Evolutionary conservation across 768 basidiomycete genomes (phyloP), one percentile per base, ranked within the genome.

Genomic region (Pleurotus citrinopileatus): DNA sequence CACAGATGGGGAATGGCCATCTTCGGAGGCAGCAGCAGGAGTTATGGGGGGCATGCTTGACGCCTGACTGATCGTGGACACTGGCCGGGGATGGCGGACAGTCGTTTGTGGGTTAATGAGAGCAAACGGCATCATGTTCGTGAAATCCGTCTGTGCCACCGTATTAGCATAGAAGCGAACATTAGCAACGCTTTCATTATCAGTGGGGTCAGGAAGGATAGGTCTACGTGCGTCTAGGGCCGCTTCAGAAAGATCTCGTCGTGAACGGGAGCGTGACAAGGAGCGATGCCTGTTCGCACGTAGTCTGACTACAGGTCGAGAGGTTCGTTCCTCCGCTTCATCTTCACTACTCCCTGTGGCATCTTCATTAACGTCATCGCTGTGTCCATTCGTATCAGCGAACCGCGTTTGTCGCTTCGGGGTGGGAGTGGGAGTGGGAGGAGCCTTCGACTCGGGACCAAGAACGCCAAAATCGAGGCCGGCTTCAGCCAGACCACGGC

Each of bases 401-500:
- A 75, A 73, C 6, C 68, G 68, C 12, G 72, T 71, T 50, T 68
- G 65, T 32, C 72, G 65, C 63, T 69, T 74, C 28, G 66, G 67
- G 2, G 66, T 66, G 29, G 64, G 36, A 22, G 57, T 55, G 7
- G 55, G 63, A 8, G 59, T 60, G 6, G 55, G 63, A 8, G 59
- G 60, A 9, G 61, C 54, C 40, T 61, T 45, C 27, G 60, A 58
- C 50, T 71, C 63, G 23, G 80, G 73, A 13, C 78, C 80, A 65
- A 93, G 91, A 17, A 93, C 83, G 44, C 91, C 90, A 64, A 91
- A 87, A 63, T 82, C 85, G 36, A 93, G 78, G 12, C 81, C 81
- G 17, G 86, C 85, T 51, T 81, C 78, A 48, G 72, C 71, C 34
- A 94, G 72, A 54, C 86, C 89, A 47, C 70, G 77, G 42, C 81